Evolutionary conservation across 176 grass and related monocot genomes (phyloP), one percentile per base, ranked within the genome.

Genomic region (Secale cereale): DNA sequence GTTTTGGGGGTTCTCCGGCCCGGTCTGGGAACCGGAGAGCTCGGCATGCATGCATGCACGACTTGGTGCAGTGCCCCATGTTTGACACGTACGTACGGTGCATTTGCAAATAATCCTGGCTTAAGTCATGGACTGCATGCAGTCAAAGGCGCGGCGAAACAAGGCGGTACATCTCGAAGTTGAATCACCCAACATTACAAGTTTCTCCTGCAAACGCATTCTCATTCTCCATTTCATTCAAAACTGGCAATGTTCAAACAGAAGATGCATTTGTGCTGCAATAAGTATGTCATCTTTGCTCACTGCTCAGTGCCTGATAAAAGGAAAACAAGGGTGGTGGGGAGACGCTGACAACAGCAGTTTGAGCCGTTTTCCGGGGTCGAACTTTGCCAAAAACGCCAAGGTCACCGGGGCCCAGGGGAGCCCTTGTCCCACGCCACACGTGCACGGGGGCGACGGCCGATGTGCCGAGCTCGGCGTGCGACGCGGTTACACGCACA

Each of bases 371-470:
- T 46, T 81, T 32, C 70, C 41, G 7, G 27, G 13, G 57, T n/a
- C 29, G 81, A 79, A 11, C 15, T 31, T 63, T 65, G 26, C 41
- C 30, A 74, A 77, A 88, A 83, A 80, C 67, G 17, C 61, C 75
- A 84, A 65, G 64, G 74, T 88, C 79, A 88, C 27, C 16, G 27
- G 64, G 86, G 66, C 14, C 75, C 75, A 45, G 74, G 81, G 81
- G 68, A 57, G 59, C 20, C 69, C 48, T 10, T 79, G 80, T 83
- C 84, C 88, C 80, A 90, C 13, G 17, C 65, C 88, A 90, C 88
- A 90, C 84, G 88, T 87, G 88, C 88, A 87, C 22, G 79, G 79
- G 59, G 66, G 56, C 73, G 57, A 78, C 17, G 29, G 37, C 8
- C 86, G 74, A 83, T 50, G 80, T 30, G 83, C 78, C 16, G 19